Evolutionary conservation across 2,329 filamentous ascomycete species (phyloP), one percentile per base, ranked within the genome.

Genomic region (Ramichloridium luteum): DNA sequence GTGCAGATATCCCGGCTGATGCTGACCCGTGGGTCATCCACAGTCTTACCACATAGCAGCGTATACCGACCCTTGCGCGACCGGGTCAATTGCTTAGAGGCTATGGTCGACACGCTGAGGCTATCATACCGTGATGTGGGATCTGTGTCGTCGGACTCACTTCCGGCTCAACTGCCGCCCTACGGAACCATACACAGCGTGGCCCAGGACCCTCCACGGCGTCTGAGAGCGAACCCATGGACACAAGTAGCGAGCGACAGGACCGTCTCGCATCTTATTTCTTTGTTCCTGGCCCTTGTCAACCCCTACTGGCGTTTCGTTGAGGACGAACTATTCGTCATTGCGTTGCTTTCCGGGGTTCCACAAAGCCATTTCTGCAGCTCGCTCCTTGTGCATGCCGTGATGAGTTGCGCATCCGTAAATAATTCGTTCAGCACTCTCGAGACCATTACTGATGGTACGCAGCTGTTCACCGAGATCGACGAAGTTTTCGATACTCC

Each of bases 241-340:
- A n/a, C n/a, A n/a, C n/a, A n/a, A n/a, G n/a, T n/a, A n/a, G 25
- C 28, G 13, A 31, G 29, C 13, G 29, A 35, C n/a, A 17, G 33
- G 8, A 35, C 38, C 10, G 32, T 38, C 3, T 38, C 38, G 6
- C 38, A 40, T 12, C 17, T 40, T 4, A 25, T 40, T 16, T 40
- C 35, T 4, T 9, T 38, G 1, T 40, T 35, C 25, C 35, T 40
- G 4, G 35, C 30, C 11, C 38, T 35, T 35, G 31, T 38, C 28
- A 40, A 40, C 17, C 38, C 38, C 12, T 27, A 28, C 10, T 40
- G 38, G 38, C 35, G 35, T 4, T 40, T 38, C 12, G 35, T 40
- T 5, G 38, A 40, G 23, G 22, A 34, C 4, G 38, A 40, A 25
- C 29, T 40, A 4, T 40, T 40, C 23, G 13, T 40, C n/a, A 15